Conservation (phyloP, 2,329 filamentous ascomycete genomes). For the Diaporthe nobilis region DNA sequence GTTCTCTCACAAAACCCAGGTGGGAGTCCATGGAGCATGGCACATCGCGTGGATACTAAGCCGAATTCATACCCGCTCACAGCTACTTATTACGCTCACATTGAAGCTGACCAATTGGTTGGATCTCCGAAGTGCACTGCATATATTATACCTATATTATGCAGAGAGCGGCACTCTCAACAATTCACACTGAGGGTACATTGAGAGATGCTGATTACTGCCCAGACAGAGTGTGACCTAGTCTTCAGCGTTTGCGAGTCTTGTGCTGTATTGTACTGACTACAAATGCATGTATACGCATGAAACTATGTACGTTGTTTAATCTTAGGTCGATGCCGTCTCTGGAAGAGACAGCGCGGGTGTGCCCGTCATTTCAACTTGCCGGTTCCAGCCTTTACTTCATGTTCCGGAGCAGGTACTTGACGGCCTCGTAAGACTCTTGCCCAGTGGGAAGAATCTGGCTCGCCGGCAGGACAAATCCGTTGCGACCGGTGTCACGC, state of each 20-base stretch:
- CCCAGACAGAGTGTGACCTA: background rate
- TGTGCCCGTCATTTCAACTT: background rate
- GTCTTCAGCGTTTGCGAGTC: background rate
- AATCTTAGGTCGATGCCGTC: background rate
- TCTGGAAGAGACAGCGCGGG: background rate
- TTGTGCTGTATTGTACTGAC: background rate
- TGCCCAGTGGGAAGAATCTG: constrained; percentile 61
- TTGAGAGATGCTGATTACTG: background rate
- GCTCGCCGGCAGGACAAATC: constrained; percentile 59
- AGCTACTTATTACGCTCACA: too few species aligned
- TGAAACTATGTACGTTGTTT: background rate
- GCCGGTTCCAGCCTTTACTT: constrained; percentile 45
- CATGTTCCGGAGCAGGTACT: constrained; percentile 69
- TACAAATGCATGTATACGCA: background rate
- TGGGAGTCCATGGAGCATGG: too few species aligned
- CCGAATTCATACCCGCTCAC: background rate
- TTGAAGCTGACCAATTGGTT: background rate
- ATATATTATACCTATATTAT: background rate
- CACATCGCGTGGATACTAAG: background rate
- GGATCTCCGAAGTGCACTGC: background rate
- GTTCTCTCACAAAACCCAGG: too few species aligned
- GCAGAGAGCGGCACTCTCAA: background rate
- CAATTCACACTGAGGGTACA: background rate
- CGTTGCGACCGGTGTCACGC: constrained; percentile 54
- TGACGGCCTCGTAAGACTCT: constrained; percentile 64